These are phyloP conservation scores for Ceratobasidium sp. DNA, from an alignment of 1,284 basidiomycete genomes.

Conservation along the genomic window DNA sequence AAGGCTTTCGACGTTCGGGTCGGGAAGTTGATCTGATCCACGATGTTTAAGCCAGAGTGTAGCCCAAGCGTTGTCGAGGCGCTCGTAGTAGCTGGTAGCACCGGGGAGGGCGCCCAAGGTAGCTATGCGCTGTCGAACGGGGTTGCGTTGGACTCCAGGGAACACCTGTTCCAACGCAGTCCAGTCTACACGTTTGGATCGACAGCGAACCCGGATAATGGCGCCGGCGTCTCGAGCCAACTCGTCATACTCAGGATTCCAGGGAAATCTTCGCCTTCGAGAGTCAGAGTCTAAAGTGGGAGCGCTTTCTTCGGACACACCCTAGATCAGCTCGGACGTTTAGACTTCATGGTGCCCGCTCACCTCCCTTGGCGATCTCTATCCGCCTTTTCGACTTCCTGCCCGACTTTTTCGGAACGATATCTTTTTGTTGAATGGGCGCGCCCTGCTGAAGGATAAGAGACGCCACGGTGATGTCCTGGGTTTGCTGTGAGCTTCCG, in stretches of 20 bases:
- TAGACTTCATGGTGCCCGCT: not conserved
- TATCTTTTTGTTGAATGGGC: constrained; percentile 24
- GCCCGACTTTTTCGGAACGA: constrained; percentile 34
- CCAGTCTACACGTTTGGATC: constrained; percentile 74
- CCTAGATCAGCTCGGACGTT: too few relatives aligned
- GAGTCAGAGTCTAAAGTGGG: constrained; percentile 22
- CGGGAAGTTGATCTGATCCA: constrained; percentile 75
- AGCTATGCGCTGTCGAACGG: constrained; percentile 72
- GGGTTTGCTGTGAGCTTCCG: constrained; percentile 1
- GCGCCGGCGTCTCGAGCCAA: constrained; percentile 85
- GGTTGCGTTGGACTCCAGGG: constrained; percentile 75
- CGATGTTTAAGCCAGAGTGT: constrained; percentile 80
- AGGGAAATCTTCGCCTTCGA: constrained; percentile 77
- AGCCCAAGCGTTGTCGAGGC: constrained; percentile 86
- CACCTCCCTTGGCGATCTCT: constrained; percentile 9
- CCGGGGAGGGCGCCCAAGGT: constrained; percentile 72
- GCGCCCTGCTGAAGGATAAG: constrained; percentile 32
- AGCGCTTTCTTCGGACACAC: not conserved
- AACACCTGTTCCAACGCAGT: constrained; percentile 83
- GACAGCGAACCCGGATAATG: constrained; percentile 84
- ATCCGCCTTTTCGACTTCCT: constrained; percentile 40
- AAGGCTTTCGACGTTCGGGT: constrained; percentile 75
- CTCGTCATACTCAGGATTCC: constrained; percentile 89
- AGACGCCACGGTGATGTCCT: constrained; percentile 1
- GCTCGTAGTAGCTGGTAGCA: constrained; percentile 79